Conservation (phyloP, 2,329 filamentous ascomycete genomes). For the Gaeumannomyces sp. region DNA sequence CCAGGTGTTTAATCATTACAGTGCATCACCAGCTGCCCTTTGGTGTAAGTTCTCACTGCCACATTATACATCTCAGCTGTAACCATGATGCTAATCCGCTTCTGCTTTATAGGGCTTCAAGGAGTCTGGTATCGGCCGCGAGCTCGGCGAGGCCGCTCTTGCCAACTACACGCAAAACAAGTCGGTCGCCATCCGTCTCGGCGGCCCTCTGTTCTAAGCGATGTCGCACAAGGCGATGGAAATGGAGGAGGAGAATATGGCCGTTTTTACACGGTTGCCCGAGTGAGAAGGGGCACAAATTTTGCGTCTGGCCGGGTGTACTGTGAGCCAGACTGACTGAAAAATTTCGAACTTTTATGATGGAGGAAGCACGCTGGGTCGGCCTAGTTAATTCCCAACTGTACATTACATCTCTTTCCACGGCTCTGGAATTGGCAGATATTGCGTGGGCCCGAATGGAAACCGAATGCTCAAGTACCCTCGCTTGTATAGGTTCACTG, state of each 20-base stretch:
- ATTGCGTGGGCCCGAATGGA: background rate
- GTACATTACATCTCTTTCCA: background rate
- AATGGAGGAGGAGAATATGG: background rate
- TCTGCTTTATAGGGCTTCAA: conserved; percentile 65
- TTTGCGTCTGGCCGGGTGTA: background rate
- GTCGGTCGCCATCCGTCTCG: conserved; percentile 32
- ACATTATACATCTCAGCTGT: background rate
- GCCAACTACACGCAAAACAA: conserved; percentile 65
- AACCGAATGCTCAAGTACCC: background rate
- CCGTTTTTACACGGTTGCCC: no score
- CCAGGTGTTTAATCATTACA: conserved; percentile 38
- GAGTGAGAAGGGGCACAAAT: background rate
- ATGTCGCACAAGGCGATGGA: background rate
- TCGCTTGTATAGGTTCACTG: background rate
- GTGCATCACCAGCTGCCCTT: conserved; percentile 60
- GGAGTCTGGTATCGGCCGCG: conserved; percentile 70
- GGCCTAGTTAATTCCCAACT: background rate
- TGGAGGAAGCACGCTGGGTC: background rate
- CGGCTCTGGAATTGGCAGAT: background rate
- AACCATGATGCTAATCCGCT: background rate
- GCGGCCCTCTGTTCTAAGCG: conserved; percentile 33
- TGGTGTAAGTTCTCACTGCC: conserved; percentile 28
- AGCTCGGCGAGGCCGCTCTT: conserved; percentile 63
- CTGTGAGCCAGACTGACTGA: background rate
- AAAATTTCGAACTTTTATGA: background rate